Evolutionary conservation across 1,284 basidiomycete genomes (phyloP).

Genomic region (Boletellus dicymbophilus): DNA sequence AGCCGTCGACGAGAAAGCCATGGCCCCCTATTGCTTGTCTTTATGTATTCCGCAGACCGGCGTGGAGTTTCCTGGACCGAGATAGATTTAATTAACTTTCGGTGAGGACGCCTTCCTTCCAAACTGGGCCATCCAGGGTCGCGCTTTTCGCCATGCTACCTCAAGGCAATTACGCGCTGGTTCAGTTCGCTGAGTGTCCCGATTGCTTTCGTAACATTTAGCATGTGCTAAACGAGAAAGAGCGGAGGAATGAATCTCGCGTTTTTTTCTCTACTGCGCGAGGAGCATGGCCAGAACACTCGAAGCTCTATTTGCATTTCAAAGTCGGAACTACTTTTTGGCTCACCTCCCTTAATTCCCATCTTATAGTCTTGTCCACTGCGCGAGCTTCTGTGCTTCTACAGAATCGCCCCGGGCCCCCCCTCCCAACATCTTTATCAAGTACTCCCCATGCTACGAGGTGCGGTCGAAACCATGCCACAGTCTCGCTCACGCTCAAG

Average conservation of each 20-base stretch:
- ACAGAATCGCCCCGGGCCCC: conserved; percentile 24
- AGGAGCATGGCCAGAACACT: conserved; percentile 39
- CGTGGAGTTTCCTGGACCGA: conserved; percentile 34
- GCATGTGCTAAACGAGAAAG: conserved; percentile 34
- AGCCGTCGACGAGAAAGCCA: conserved; percentile 29
- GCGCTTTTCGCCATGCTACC: conserved; percentile 28
- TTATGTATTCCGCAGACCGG: conserved; percentile 39
- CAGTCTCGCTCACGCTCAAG: conserved; percentile 30
- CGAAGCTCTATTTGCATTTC: conserved; percentile 38
- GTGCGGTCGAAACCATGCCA: conserved; percentile 31
- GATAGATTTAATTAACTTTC: conserved; percentile 36
- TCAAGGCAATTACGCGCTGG: conserved; percentile 40
- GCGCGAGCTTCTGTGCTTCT: conserved; percentile 14
- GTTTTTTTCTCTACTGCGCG: conserved; percentile 33
- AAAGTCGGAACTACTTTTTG: conserved; percentile 32
- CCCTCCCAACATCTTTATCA: conserved; percentile 25
- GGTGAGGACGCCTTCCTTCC: conserved; percentile 23
- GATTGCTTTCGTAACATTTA: conserved; percentile 33
- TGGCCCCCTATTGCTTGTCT: conserved; percentile 34
- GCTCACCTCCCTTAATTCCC: conserved; percentile 29
- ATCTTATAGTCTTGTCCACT: conserved; percentile 30
- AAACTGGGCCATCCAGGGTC: conserved; percentile 32
- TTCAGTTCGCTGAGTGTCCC: conserved; percentile 37
- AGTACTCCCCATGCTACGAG: conserved; percentile 31
- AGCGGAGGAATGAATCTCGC: conserved; percentile 39